Evolutionary conservation across 805 yeast genomes (phyloP).

Genomic region (Yarrowia sp.): DNA sequence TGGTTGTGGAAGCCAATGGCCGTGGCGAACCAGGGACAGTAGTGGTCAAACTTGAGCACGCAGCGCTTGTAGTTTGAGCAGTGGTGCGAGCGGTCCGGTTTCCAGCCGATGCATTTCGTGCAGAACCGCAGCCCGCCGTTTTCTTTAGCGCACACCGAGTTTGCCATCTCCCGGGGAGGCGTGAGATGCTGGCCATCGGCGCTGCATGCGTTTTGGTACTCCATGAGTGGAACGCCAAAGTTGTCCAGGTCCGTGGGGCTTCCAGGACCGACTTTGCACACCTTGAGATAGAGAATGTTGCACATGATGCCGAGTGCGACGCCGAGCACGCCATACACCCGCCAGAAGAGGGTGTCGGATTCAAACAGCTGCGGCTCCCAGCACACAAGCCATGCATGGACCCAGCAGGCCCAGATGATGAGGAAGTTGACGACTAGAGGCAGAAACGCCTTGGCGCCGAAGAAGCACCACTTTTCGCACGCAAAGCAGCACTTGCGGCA

Average conservation of each 20-base stretch:
- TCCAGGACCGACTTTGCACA: conserved; percentile 15
- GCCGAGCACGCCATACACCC: background rate
- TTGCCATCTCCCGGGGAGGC: conserved; percentile 11
- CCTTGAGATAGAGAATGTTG: conserved; percentile 4
- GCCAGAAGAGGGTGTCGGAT: conserved; percentile 5
- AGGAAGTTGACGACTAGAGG: conserved; percentile 22
- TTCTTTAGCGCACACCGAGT: conserved; percentile 36
- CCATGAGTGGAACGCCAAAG: conserved; percentile 4
- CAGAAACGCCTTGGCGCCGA: background rate
- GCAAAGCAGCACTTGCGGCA: conserved; percentile 25
- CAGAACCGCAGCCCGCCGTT: conserved; percentile 44
- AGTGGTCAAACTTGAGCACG: conserved; percentile 56
- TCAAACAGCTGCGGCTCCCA: conserved; percentile 9
- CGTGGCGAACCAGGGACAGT: conserved; percentile 87
- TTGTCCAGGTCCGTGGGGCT: background rate
- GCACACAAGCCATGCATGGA: conserved; percentile 23
- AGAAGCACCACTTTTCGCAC: conserved; percentile 1
- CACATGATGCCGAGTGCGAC: conserved; percentile 7
- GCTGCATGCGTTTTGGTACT: conserved; percentile 4
- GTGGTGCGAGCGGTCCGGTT: conserved; percentile 46
- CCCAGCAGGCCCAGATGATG: conserved; percentile 25
- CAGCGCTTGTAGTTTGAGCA: conserved; percentile 42
- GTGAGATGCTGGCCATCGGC: background rate
- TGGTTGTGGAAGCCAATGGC: conserved; percentile 84
- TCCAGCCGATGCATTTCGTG: conserved; percentile 42